phyloP scores from a whole-genome alignment of 1,284 basidiomycete genomes.

The Trametes pubescens region DNA sequence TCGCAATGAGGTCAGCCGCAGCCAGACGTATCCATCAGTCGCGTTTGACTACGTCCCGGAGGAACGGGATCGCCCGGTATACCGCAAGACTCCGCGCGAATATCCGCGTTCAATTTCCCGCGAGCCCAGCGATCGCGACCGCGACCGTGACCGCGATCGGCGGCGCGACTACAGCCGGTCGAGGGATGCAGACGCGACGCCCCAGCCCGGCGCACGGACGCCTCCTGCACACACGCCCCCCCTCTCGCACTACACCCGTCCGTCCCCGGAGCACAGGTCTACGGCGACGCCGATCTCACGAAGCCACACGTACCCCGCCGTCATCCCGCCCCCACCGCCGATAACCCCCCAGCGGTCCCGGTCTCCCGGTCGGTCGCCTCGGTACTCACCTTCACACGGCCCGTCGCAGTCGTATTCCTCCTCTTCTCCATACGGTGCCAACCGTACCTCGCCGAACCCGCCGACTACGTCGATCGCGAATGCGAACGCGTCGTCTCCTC shows the following conservation, averaged over 20 bases:
- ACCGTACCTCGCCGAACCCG: constrained; percentile 27
- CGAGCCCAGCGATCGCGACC: constrained; percentile 6
- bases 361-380: constrained; percentile 17
- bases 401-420: constrained; percentile 16
- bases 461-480: constrained; percentile 19
- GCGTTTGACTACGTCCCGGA: constrained; percentile 47
- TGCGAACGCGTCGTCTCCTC: constrained; percentile 24
- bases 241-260: constrained; percentile 23
- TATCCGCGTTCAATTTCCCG: constrained; percentile 12
- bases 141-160: constrained; percentile 8
- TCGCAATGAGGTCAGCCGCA: constrained; percentile 43
- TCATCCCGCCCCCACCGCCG: constrained; percentile 28
- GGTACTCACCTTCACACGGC: constrained; percentile 11
- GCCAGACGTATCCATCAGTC: constrained; percentile 46
- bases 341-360: constrained; percentile 28
- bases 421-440: constrained; percentile 20
- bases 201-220: constrained; percentile 28
- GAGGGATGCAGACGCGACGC: constrained; percentile 29
- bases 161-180: constrained; percentile 16
- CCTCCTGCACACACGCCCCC: constrained; percentile 28
- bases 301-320: constrained; percentile 39
- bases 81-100: constrained; percentile 34
- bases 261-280: constrained; percentile 28
- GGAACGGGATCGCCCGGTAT: constrained; percentile 34
- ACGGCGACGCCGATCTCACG: constrained; percentile 32